Evolutionary conservation across 441 rosid genomes (phyloP).

Genomic region (Rhodomyrtus psidioides): DNA sequence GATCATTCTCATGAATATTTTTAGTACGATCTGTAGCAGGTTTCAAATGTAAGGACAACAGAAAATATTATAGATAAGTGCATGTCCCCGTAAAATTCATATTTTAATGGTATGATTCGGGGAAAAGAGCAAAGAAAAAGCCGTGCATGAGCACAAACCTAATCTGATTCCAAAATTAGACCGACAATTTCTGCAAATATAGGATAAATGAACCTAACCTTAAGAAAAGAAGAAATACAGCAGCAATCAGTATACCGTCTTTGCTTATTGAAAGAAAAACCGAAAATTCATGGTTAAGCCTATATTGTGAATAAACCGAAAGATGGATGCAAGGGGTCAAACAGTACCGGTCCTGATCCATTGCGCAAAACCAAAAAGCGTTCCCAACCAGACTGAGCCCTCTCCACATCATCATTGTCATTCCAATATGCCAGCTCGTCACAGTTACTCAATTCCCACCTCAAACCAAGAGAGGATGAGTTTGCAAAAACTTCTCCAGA

Average conservation of each 20-base stretch:
- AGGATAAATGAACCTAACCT: background rate
- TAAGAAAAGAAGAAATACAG: background rate
- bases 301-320: background rate
- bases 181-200: background rate
- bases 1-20: background rate
- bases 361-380: conserved; percentile 70
- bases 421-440: conserved; percentile 75
- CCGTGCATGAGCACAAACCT: background rate
- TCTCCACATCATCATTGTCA: conserved; percentile 39
- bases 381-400: conserved; percentile 72
- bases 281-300: background rate
- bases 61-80: background rate
- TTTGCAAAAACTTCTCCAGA: conserved; percentile 84
- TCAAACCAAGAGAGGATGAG: conserved; percentile 78
- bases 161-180: background rate
- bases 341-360: conserved; percentile 73
- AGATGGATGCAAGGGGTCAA: conserved; percentile 5
- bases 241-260: background rate
- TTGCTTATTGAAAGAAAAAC: background rate
- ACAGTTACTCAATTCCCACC: conserved; percentile 77
- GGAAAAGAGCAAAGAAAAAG: background rate
- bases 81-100: background rate
- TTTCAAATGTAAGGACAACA: background rate
- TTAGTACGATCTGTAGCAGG: background rate
- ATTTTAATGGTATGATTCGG: background rate